Evolutionary conservation across 768 basidiomycete species (phyloP).

Genomic region (Sarcodon aspratus): DNA sequence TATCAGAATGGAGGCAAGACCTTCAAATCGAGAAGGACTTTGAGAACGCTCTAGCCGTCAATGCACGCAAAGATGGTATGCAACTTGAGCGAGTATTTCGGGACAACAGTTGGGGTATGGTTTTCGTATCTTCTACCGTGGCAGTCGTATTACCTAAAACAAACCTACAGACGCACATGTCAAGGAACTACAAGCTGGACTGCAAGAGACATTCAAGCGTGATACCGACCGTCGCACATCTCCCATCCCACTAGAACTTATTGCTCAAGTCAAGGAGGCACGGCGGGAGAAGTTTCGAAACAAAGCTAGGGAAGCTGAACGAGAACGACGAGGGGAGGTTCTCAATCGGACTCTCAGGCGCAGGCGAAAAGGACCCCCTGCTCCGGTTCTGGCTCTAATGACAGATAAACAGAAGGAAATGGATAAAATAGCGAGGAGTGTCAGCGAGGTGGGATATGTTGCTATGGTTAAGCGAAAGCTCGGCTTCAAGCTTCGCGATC

Average conservation of each 20-base stretch:
- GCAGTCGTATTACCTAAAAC: neutral
- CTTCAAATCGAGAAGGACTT: slow-evolving; percentile 26
- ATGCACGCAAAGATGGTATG: slow-evolving; percentile 1
- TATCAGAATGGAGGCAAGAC: slow-evolving; percentile 23
- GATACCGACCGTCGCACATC: slow-evolving; percentile 30
- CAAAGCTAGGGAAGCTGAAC: slow-evolving; percentile 48
- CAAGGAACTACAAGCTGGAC: slow-evolving; percentile 14
- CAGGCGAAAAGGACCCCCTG: slow-evolving; percentile 47
- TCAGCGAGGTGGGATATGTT: slow-evolving; percentile 62
- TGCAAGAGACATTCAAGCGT: slow-evolving; percentile 22
- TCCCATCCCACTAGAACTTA: slow-evolving; percentile 36
- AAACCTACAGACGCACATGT: slow-evolving; percentile 25
- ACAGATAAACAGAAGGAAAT: slow-evolving; percentile 29
- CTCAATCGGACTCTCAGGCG: slow-evolving; percentile 34
- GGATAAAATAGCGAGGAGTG: slow-evolving; percentile 39
- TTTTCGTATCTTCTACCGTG: neutral
- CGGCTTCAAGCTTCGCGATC: slow-evolving; percentile 35
- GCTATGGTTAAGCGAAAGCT: slow-evolving; percentile 47
- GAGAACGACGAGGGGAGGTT: slow-evolving; percentile 57
- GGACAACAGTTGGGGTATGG: slow-evolving; percentile 26
- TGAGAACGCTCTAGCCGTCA: slow-evolving; percentile 17
- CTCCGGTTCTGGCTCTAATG: slow-evolving; percentile 46
- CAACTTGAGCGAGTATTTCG: slow-evolving; percentile 12
- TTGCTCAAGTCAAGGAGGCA: slow-evolving; percentile 40
- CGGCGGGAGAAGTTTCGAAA: slow-evolving; percentile 50